Evolutionary conservation across 1,284 basidiomycete species (phyloP), one percentile per base, ranked within the genome.

Genomic region (Sporisorium sorghi): DNA sequence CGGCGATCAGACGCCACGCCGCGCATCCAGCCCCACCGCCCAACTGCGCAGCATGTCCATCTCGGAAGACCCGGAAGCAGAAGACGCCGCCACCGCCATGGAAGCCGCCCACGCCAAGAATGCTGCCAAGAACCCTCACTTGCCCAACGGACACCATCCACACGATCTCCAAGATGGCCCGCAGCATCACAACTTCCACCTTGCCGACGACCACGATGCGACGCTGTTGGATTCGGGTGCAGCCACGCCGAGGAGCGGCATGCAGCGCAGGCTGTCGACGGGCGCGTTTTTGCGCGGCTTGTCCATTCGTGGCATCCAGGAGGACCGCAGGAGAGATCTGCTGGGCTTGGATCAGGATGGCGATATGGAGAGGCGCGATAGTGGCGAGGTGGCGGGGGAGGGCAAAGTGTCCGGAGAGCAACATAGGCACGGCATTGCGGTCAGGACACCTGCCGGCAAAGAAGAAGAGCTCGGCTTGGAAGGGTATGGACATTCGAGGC

Each of bases 221-320:
- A 44, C 48, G 3, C 57, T 49, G 14, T 21, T 53, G 10, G 76
- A 70, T 14, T 69, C 59, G 4, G 72, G 76, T 7, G 40, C 62
- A 23, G 56, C 56, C 0, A 72, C 66, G 9, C 73, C 69, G 0
- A 48, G 67, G 19, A 62, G 58, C n/a, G 65, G 59, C 10, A 60
- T 72, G 66, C 66, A 63, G 32, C 58, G 79, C 21, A 46, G 78
- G 19, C 44, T 77, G 54, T 81, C 79, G 5, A 81, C 79, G 3
- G 79, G 79, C n/a, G 59, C 76, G 12, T 81, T 79, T 58, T 57
- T 79, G 51, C 48, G 61, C 2, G 68, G 71, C 17, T 32, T 64
- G 3, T 68, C 69, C 5, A 43, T 78, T 30, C 49, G 70, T 42
- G 69, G 64, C n/a, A 79, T 81, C 40, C 77, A 81, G 43, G 73